Percentiles rank a stretch among this genome's conserved stretches.
These are phyloP conservation scores for Pythium guiyangense DNA, from an alignment of 352 stramenopile genomes.

Conservation along the genomic window DNA sequence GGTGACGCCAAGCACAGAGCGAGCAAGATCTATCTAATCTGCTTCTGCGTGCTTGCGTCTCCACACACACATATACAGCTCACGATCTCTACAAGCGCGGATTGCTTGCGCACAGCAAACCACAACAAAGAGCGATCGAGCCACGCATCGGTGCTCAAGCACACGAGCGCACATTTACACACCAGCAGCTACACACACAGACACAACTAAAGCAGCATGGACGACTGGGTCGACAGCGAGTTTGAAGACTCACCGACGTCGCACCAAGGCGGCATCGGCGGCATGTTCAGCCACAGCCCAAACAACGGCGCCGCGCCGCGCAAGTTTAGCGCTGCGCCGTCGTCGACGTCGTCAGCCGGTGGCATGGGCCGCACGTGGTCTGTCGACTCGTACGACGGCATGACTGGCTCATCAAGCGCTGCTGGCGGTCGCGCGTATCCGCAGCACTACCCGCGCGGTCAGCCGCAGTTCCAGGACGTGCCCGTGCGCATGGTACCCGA, in stretches of 20 bases:
- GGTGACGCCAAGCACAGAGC: too few species aligned
- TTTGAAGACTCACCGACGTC: conserved; percentile 64
- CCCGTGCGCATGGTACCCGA: conserved; percentile 52
- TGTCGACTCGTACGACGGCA: conserved; percentile 25
- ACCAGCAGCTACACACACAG: too few species aligned
- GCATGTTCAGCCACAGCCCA: conserved; percentile 73
- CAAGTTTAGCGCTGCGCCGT: conserved; percentile 6
- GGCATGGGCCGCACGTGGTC: conserved; percentile 32
- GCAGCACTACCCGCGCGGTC: conserved; percentile 13
- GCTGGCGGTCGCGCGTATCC: conserved; percentile 11
- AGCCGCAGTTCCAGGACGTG: conserved; percentile 44
- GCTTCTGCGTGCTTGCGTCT: too few species aligned
- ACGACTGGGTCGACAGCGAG: conserved; percentile 72
- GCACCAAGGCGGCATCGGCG: conserved; percentile 49
- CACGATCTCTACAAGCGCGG: too few species aligned
- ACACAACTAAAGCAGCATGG: too few species aligned
- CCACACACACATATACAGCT: too few species aligned
- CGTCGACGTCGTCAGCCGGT: neutral
- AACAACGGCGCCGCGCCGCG: conserved; percentile 24
- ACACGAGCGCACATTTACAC: too few species aligned
- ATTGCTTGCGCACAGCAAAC: too few species aligned
- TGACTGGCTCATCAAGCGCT: conserved; percentile 14
- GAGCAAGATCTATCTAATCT: too few species aligned
- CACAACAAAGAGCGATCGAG: too few species aligned
- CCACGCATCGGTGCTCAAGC: too few species aligned